Conservation (phyloP, 2,329 filamentous ascomycete genomes). For the Epichloe aotearoae region DNA sequence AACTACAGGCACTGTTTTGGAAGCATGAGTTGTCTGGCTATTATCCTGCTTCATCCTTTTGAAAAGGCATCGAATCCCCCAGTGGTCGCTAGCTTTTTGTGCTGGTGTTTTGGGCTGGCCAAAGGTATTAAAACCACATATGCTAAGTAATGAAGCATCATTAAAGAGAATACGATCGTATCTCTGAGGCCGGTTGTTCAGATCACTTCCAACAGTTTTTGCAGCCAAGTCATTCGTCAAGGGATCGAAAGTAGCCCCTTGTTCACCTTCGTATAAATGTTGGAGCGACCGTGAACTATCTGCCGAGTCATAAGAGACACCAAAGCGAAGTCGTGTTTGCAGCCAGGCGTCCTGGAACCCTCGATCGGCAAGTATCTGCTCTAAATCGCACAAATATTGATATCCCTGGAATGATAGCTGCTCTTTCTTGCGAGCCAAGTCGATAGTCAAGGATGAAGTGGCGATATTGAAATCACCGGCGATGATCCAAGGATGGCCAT, state of each 20-base stretch:
- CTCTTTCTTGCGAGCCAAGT: constrained; percentile 15
- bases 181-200: too few species aligned
- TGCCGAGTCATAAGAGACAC: constrained; percentile 22
- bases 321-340: constrained; percentile 22
- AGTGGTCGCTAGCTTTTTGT: too few species aligned
- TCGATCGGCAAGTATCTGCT: constrained; percentile 26
- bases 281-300: constrained; percentile 13
- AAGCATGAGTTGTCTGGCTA: too few species aligned
- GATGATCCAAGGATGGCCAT: constrained; percentile 24
- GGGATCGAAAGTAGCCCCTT: constrained; percentile 26
- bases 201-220: too few species aligned
- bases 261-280: constrained; percentile 24
- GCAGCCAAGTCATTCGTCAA: constrained; percentile 34
- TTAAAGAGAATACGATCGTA: constrained; percentile 32
- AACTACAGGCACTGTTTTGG: too few species aligned
- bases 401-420: constrained; percentile 37
- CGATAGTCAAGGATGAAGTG: constrained; percentile 30
- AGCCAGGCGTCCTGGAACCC: too few species aligned
- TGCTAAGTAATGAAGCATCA: too few species aligned
- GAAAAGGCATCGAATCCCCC: too few species aligned
- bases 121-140: too few species aligned
- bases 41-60: too few species aligned
- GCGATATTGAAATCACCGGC: constrained; percentile 53
- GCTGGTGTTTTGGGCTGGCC: too few species aligned
- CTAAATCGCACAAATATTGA: constrained; percentile 29